Evolutionary conservation across 805 yeast genomes (phyloP).

Genomic region (Lipomyces mesembrius): DNA sequence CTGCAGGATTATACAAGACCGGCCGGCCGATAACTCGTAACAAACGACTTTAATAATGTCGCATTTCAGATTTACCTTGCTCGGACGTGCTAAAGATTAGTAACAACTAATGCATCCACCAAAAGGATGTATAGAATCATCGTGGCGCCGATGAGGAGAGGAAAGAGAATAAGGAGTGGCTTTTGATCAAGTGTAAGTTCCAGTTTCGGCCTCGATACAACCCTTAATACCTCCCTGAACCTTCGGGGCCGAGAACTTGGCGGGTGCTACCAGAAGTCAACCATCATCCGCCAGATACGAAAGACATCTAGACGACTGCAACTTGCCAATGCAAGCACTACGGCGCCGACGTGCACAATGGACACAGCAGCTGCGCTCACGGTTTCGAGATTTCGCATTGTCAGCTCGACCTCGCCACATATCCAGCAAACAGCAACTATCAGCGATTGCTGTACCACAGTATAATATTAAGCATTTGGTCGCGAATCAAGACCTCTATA

Average conservation of each 20-base stretch:
- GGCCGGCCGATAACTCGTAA: too few species aligned
- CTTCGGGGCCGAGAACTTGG: not conserved
- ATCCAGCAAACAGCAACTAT: not conserved
- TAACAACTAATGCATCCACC: not conserved
- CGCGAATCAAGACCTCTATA: slow-evolving; percentile 21
- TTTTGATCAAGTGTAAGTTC: too few species aligned
- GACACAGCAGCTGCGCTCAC: not conserved
- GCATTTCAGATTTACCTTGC: not conserved
- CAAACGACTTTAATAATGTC: not conserved
- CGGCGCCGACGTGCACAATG: not conserved
- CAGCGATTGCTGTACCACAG: slow-evolving; percentile 19
- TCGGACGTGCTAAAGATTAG: not conserved
- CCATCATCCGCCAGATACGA: not conserved
- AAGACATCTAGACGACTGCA: not conserved
- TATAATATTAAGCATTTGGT: slow-evolving; percentile 24
- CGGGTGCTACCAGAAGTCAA: too few species aligned
- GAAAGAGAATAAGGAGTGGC: too few species aligned
- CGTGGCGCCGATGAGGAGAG: too few species aligned
- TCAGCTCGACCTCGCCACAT: not conserved
- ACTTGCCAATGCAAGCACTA: not conserved
- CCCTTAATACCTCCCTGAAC: too few species aligned
- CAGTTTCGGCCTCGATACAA: too few species aligned
- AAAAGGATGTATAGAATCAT: not conserved
- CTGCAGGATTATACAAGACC: too few species aligned
- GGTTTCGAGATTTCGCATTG: not conserved